Evolutionary conservation across 805 yeast species (phyloP).

Genomic region (Candida argentea): DNA sequence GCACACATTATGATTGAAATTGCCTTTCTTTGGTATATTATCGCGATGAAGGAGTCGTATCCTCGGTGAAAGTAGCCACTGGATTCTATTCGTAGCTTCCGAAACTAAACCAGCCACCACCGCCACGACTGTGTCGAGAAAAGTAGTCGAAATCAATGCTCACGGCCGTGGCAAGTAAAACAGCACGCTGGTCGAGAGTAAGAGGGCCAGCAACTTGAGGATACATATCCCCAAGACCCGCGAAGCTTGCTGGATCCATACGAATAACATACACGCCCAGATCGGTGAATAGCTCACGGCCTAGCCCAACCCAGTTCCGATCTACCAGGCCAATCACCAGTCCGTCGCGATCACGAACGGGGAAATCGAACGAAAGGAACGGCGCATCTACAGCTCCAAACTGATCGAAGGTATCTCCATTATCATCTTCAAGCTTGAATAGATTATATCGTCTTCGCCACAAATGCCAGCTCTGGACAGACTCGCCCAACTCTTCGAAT

Average conservation of each 20-base stretch:
- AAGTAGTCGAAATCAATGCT: slow-evolving; percentile 94
- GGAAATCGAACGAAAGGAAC: slow-evolving; percentile 78
- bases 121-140: slow-evolving; percentile 72
- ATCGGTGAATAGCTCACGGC: slow-evolving; percentile 87
- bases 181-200: slow-evolving; percentile 75
- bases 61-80: neutral
- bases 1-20: too few relatives aligned
- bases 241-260: slow-evolving; percentile 66
- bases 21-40: neutral
- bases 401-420: slow-evolving; percentile 47
- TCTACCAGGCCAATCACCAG: slow-evolving; percentile 67
- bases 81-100: slow-evolving; percentile 16
- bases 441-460: slow-evolving; percentile 88
- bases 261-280: slow-evolving; percentile 85
- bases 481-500: slow-evolving; percentile 62
- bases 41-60: neutral
- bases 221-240: slow-evolving; percentile 43
- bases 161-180: slow-evolving; percentile 77
- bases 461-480: slow-evolving; percentile 87
- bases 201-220: slow-evolving; percentile 44
- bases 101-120: slow-evolving; percentile 32
- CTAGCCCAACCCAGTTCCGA: slow-evolving; percentile 92
- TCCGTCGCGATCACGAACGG: slow-evolving; percentile 51
- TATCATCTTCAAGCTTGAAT: slow-evolving; percentile 39
- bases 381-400: slow-evolving; percentile 86